These are phyloP conservation scores for Pistacia vera DNA, from an alignment of 345 rosid genomes.

Conservation along the genomic window DNA sequence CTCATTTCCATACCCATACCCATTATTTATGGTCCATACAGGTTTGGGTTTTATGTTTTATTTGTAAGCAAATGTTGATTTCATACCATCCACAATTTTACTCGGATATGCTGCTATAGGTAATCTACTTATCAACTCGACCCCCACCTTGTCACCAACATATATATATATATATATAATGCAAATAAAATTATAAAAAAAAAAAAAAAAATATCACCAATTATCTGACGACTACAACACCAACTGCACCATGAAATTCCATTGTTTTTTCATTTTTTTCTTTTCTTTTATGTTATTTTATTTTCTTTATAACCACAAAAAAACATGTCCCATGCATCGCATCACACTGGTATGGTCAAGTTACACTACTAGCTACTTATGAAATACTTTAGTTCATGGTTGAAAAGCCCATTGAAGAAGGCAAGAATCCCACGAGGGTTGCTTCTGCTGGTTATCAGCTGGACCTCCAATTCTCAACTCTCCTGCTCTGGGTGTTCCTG, in stretches of 20 bases:
- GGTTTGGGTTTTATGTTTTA: no score
- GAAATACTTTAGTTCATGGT: background rate
- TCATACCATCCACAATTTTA: background rate
- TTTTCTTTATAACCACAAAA: background rate
- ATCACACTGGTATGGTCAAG: background rate
- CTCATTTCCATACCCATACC: no score
- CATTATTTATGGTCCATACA: no score
- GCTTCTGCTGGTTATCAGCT: background rate
- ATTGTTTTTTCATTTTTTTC: background rate
- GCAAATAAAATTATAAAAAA: background rate
- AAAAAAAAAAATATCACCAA: background rate
- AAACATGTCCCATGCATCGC: slow-evolving; percentile 1
- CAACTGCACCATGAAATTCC: background rate
- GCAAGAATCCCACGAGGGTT: background rate
- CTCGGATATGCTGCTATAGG: no score
- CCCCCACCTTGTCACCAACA: background rate
- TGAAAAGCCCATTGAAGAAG: background rate
- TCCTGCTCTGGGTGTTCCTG: background rate
- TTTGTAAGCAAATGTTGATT: background rate
- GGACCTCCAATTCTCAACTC: slow-evolving; percentile 5
- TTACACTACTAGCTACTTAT: background rate
- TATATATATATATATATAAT: no score
- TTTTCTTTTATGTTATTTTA: background rate
- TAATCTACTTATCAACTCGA: background rate
- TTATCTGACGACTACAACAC: no score